Percentiles rank a stretch among this genome's conserved stretches.
Evolutionary conservation across 352 stramenopile species (phyloP).

Genomic region (Globisporangium lucens): DNA sequence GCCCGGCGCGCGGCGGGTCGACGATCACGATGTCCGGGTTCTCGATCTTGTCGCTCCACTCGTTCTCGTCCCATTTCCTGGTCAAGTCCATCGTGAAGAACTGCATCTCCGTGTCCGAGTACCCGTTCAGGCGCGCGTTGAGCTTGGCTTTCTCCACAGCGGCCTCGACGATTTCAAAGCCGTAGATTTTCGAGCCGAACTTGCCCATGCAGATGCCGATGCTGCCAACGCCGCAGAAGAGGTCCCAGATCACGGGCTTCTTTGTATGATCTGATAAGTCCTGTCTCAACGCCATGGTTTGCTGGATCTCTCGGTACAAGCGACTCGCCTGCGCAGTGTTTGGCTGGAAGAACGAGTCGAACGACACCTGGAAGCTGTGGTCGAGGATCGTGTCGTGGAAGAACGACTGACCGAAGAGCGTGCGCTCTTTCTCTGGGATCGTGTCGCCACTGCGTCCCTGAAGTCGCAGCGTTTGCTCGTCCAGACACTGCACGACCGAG

Average conservation of each 20-base stretch:
- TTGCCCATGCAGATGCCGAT: slow-evolving; percentile 74
- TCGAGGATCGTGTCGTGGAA: slow-evolving; percentile 60
- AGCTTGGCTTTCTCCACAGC: slow-evolving; percentile 48
- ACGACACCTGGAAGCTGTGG: slow-evolving; percentile 60
- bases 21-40: slow-evolving; percentile 68
- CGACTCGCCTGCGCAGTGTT: slow-evolving; percentile 56
- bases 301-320: slow-evolving; percentile 56
- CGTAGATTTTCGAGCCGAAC: slow-evolving; percentile 43
- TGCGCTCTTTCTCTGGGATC: slow-evolving; percentile 18
- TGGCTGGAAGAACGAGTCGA: slow-evolving; percentile 80
- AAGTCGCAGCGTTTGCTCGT: slow-evolving; percentile 59
- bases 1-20: slow-evolving; percentile 62
- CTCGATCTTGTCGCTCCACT: slow-evolving; percentile 25
- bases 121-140: slow-evolving; percentile 64
- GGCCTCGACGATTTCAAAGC: slow-evolving; percentile 63
- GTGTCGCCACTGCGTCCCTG: not conserved
- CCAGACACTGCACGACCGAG: slow-evolving; percentile 61
- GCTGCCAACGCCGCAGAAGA: slow-evolving; percentile 78
- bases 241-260: slow-evolving; percentile 68
- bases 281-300: slow-evolving; percentile 23
- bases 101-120: slow-evolving; percentile 45
- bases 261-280: not conserved
- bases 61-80: slow-evolving; percentile 44
- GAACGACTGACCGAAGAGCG: slow-evolving; percentile 45
- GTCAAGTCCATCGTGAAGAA: slow-evolving; percentile 66